Base-by-base conservation (phyloP, 805 yeast species). In the Priceomyces haplophilus region DNA sequence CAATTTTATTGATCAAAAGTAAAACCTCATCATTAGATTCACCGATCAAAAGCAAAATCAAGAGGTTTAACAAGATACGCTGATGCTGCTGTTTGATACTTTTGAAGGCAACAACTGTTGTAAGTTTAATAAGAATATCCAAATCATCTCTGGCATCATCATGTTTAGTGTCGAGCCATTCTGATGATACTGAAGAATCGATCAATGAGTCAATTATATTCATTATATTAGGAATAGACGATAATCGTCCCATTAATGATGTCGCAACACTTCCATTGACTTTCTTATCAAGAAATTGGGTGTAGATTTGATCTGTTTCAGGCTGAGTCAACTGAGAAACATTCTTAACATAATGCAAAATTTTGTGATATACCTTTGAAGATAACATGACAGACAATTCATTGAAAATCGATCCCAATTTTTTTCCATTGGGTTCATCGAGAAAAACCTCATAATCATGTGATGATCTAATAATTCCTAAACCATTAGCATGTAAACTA, bases 401-500 rank as follows among this genome's bases (percentile, higher is more conserved):
- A 10, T 36, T 41, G 30, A 69, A 52, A 7, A 66, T 42, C 2
- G 44, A 30, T 0, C 57, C 51, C 15, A 65, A 41, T 23, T 50
- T 46, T 3, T 48, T 53, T 16, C 54, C 52, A 7, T 44, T 43
- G 6, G 37, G 17, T 23, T 17, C 36, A 7, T 39, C 34, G 19
- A 34, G 36, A 41, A 61, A 55, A 1, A 43, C 24, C 38, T 69
- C 75, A 41, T 56, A 67, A 33, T 45, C 45, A 47, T 67, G 71
- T 1, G 68, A 56, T 7, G 56, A 56, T 44, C 72, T 54, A 38
- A 53, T 58, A 2, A 61, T 39, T 2, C 67, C 66, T 16, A 65
- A 29, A 1, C 70, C 69, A 48, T 69, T 65, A 1, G 60, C 58
- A 46, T 67, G 66, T 15, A 59, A 46, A 2, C 61, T 43, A 11